Evolutionary conservation across 2,329 filamentous ascomycete genomes (phyloP).

Genomic region (Pseudogymnoascus sp.): DNA sequence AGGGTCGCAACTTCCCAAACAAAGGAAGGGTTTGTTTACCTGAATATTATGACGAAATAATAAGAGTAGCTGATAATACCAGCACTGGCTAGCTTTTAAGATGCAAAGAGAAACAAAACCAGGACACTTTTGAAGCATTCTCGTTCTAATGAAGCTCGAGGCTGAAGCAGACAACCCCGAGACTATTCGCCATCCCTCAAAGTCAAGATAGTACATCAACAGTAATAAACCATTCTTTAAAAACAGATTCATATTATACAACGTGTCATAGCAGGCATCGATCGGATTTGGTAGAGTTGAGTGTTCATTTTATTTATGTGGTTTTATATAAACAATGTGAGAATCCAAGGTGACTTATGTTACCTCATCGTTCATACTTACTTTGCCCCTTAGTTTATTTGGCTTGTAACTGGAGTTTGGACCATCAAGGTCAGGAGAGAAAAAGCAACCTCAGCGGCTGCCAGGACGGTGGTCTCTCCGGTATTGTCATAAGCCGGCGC

Average conservation of each 20-base stretch:
- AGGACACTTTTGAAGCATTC: background rate
- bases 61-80: background rate
- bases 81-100: background rate
- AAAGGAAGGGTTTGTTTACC: background rate
- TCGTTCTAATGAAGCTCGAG: background rate
- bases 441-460: conserved; percentile 40
- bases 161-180: background rate
- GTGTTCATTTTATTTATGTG: background rate
- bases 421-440: conserved; percentile 39
- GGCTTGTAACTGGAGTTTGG: conserved; percentile 22
- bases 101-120: no score
- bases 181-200: background rate
- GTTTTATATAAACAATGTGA: background rate
- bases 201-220: background rate
- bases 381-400: background rate
- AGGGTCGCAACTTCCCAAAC: background rate
- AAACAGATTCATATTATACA: background rate
- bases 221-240: background rate
- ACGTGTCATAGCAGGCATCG: background rate
- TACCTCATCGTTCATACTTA: background rate
- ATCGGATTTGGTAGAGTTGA: background rate
- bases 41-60: background rate
- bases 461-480: conserved; percentile 47
- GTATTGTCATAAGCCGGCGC: conserved; percentile 54
- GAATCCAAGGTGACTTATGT: background rate